These are phyloP conservation scores for Thelonectria rubi DNA, from an alignment of 2,329 filamentous ascomycete species.

Conservation along the genomic window DNA sequence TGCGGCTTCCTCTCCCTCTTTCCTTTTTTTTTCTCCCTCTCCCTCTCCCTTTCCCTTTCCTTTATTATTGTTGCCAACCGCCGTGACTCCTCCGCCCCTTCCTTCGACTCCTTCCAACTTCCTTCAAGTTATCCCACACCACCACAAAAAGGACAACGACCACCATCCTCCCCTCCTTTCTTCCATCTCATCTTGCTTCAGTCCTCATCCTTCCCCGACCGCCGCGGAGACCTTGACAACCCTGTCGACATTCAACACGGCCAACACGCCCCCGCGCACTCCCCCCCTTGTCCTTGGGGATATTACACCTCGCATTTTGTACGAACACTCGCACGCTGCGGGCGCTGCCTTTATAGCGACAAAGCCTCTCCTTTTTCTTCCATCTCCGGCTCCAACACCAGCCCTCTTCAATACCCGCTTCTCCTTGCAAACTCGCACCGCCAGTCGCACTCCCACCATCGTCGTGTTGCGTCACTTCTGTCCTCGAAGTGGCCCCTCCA, in stretches of 20 bases:
- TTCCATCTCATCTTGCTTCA: not conserved
- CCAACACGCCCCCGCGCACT: conserved; percentile 9
- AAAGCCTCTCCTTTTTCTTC: conserved; percentile 1
- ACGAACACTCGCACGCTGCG: conserved; percentile 2
- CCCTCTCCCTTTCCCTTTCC: conserved; percentile 6
- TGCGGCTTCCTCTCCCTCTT: conserved; percentile 6
- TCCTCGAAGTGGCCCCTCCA: conserved; percentile 26
- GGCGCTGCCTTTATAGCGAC: not conserved
- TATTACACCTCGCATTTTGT: not conserved
- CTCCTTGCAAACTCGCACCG: not conserved
- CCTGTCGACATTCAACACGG: conserved; percentile 8
- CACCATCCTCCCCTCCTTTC: not conserved
- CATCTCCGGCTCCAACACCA: not conserved
- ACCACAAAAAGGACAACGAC: not conserved
- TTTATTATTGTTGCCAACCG: conserved; percentile 7
- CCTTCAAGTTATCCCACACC: conserved; percentile 12
- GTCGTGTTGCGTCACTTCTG: conserved; percentile 30
- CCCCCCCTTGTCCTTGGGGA: conserved; percentile 14
- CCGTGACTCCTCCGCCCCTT: conserved; percentile 17
- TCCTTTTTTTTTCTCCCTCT: conserved; percentile 12
- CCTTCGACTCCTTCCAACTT: conserved; percentile 15
- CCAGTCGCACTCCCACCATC: conserved; percentile 13
- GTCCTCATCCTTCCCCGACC: conserved; percentile 12
- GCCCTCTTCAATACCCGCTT: not conserved
- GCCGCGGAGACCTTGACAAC: conserved; percentile 10